phyloP scores from a whole-genome alignment of 2,329 filamentous ascomycete genomes.

The Nakataea oryzae region DNA sequence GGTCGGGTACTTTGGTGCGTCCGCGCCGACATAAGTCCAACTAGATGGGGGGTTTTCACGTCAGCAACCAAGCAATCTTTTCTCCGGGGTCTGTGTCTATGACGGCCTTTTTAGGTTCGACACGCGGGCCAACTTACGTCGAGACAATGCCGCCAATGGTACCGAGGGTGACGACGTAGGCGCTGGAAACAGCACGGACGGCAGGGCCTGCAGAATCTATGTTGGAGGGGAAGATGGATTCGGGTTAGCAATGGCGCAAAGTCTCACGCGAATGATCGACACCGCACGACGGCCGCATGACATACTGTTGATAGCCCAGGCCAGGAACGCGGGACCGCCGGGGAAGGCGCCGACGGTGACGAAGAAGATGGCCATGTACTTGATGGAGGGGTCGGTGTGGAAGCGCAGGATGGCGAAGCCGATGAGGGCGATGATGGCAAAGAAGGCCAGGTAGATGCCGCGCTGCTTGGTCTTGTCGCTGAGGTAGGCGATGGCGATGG shows the following conservation, averaged over 20 bases:
- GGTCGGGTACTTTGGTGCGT: slow-evolving; percentile 33
- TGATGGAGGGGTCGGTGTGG: slow-evolving; percentile 26
- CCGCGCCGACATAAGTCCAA: slow-evolving; percentile 40
- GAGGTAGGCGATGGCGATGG: slow-evolving; percentile 25
- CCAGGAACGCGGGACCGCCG: slow-evolving; percentile 45
- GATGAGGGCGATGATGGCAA: slow-evolving; percentile 30
- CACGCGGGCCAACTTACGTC: slow-evolving; percentile 25
- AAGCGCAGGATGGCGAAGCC: slow-evolving; percentile 43
- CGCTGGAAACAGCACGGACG: slow-evolving; percentile 43
- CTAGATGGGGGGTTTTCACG: slow-evolving; percentile 10
- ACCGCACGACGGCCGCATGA: slow-evolving; percentile 6
- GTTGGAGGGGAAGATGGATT: background rate
- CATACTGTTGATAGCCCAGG: slow-evolving; percentile 46
- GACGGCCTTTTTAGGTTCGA: background rate
- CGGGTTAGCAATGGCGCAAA: background rate
- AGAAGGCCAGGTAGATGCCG: slow-evolving; percentile 27
- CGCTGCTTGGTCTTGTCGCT: slow-evolving; percentile 31
- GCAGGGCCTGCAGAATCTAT: slow-evolving; percentile 42
- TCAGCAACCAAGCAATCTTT: background rate
- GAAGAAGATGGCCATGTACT: slow-evolving; percentile 43
- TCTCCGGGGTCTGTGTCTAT: background rate
- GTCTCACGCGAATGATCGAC: background rate
- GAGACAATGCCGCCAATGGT: slow-evolving; percentile 47
- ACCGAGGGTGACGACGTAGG: slow-evolving; percentile 43
- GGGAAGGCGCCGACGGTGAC: slow-evolving; percentile 46